A percentile compares a stretch with the other conserved stretches of the same genome.
These are phyloP conservation scores for Chionographis japonica DNA, from an alignment of 106 monocot species.

Conservation along the genomic window DNA sequence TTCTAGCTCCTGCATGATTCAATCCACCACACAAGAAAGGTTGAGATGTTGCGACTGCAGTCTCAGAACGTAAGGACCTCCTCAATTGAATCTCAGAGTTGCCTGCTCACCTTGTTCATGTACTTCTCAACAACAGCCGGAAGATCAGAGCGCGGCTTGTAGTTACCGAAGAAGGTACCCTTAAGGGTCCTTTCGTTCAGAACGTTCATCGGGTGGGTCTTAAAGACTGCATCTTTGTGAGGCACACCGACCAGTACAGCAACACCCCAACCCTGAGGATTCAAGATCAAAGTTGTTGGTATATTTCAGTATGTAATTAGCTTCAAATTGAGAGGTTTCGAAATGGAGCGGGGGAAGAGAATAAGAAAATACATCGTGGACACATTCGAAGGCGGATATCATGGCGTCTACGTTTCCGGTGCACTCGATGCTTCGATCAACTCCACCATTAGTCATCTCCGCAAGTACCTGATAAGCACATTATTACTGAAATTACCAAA, in stretches of 20 bases:
- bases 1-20: constrained; percentile 36
- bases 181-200: constrained; percentile 74
- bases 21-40: not conserved
- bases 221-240: constrained; percentile 66
- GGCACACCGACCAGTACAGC: constrained; percentile 84
- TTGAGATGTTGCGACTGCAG: not conserved
- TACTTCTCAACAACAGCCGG: constrained; percentile 73
- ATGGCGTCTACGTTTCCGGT: constrained; percentile 72
- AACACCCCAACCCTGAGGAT: constrained; percentile 76
- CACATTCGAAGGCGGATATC: constrained; percentile 88
- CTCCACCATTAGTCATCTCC: constrained; percentile 80
- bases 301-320: not conserved
- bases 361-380: constrained; percentile 53
- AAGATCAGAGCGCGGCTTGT: constrained; percentile 72
- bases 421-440: constrained; percentile 71
- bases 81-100: too few relatives aligned
- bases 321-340: not conserved
- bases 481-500: too few relatives aligned
- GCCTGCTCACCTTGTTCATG: constrained; percentile 40
- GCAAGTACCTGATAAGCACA: constrained; percentile 40
- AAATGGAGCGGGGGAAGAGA: not conserved
- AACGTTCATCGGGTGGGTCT: constrained; percentile 69
- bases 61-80: not conserved
- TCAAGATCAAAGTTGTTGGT: not conserved
- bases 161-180: constrained; percentile 91